Conservation (phyloP, 805 yeast species). For the Cyberlindnera mrakii region DNA sequence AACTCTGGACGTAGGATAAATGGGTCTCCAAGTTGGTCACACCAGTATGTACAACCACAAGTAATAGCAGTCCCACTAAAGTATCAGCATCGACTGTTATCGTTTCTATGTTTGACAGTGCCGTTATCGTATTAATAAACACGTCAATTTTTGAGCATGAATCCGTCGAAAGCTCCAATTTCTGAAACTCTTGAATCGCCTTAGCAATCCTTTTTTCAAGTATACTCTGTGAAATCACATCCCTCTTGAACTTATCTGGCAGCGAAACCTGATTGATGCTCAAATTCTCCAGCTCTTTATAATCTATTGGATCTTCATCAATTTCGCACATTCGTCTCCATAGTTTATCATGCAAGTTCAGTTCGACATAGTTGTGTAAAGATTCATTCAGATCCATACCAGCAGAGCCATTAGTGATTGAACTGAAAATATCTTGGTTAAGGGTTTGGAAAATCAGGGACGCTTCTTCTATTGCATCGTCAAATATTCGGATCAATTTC, state of each 20-base stretch:
- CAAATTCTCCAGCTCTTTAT: constrained; percentile 23
- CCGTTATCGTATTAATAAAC: constrained; percentile 45
- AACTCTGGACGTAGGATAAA: constrained; percentile 57
- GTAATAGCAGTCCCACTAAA: constrained; percentile 61
- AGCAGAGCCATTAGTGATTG: constrained; percentile 26
- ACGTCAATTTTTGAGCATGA: constrained; percentile 42
- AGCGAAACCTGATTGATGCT: constrained; percentile 38
- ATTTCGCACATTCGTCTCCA: constrained; percentile 44
- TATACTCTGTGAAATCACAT: constrained; percentile 23
- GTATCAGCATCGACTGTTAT: constrained; percentile 72
- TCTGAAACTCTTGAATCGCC: constrained; percentile 49
- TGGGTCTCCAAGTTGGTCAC: constrained; percentile 57
- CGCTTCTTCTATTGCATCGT: constrained; percentile 22
- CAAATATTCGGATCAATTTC: constrained; percentile 22
- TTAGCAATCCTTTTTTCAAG: constrained; percentile 39
- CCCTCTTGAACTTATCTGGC: constrained; percentile 25
- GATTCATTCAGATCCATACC: constrained; percentile 43
- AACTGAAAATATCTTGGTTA: constrained; percentile 19
- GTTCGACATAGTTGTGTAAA: constrained; percentile 67
- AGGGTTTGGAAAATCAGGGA: constrained; percentile 25
- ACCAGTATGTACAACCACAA: constrained; percentile 62
- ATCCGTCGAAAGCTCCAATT: constrained; percentile 38
- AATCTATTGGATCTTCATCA: constrained; percentile 17
- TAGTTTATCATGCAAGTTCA: constrained; percentile 56
- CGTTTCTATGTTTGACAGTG: constrained; percentile 34